Conservation (phyloP, 2,329 filamentous ascomycete genomes). For the Colletotrichum lini region DNA sequence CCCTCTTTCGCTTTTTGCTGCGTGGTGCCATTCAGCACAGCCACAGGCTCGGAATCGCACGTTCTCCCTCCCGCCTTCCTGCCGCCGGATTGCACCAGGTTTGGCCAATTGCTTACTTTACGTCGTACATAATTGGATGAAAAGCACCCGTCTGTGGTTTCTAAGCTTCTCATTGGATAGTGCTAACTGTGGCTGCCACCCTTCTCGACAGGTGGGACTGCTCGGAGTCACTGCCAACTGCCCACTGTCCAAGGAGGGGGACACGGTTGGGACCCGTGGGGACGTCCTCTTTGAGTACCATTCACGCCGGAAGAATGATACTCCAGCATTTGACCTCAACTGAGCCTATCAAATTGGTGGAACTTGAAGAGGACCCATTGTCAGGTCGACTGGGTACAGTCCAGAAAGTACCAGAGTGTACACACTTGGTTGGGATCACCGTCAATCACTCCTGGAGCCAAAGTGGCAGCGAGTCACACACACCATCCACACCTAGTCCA, state of each 20-base stretch:
- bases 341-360: too few relatives aligned
- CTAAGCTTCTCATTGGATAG: constrained; percentile 19
- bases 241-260: not conserved
- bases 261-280: not conserved
- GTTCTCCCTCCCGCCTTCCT: constrained; percentile 37
- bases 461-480: constrained; percentile 25
- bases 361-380: too few relatives aligned
- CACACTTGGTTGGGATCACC: too few relatives aligned
- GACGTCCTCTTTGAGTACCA: not conserved
- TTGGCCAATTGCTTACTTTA: constrained; percentile 37
- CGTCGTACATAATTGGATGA: constrained; percentile 24
- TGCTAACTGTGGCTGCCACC: constrained; percentile 27
- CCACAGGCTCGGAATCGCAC: constrained; percentile 43
- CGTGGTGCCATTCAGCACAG: constrained; percentile 45
- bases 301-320: too few relatives aligned
- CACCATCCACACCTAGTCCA: constrained; percentile 31
- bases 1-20: constrained; percentile 1
- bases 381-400: too few relatives aligned
- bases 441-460: too few relatives aligned
- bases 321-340: too few relatives aligned
- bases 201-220: not conserved
- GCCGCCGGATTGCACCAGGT: constrained; percentile 3
- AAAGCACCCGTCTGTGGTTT: not conserved
- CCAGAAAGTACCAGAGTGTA: too few relatives aligned
- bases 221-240: too few relatives aligned